phyloP scores from a whole-genome alignment of 208 protist species.

The Crithidia expoeki region DNA sequence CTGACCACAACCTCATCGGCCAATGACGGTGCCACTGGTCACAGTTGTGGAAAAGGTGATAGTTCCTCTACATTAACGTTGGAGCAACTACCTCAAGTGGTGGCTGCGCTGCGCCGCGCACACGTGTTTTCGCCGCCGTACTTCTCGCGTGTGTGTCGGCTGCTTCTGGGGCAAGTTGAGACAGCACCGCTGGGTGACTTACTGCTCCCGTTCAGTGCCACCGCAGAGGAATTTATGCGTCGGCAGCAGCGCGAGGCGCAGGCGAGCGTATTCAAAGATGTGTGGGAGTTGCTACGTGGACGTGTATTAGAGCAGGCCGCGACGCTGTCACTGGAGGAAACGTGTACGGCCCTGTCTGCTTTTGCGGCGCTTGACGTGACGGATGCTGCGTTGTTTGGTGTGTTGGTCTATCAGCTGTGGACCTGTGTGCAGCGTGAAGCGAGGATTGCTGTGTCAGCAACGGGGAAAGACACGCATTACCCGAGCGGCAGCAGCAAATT shows the following conservation, averaged over 20 bases:
- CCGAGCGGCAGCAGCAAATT: neutral
- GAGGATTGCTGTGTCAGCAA: neutral
- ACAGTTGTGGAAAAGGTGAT: no score
- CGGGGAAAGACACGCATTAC: no score
- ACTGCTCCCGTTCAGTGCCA: constrained; percentile 58
- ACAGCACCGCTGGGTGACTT: constrained; percentile 43
- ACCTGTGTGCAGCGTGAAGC: constrained; percentile 21
- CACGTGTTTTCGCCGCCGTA: constrained; percentile 67
- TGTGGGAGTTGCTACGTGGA: constrained; percentile 74
- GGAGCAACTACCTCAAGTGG: constrained; percentile 40
- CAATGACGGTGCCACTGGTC: neutral
- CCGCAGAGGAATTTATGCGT: constrained; percentile 73
- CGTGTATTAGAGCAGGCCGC: constrained; percentile 53
- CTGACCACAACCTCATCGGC: neutral
- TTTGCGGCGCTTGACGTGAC: constrained; percentile 76
- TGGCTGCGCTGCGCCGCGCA: constrained; percentile 46
- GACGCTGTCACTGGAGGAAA: constrained; percentile 33
- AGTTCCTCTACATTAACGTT: constrained; percentile 28
- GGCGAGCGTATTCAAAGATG: constrained; percentile 72
- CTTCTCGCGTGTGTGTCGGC: constrained; percentile 72
- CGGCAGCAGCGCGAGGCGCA: constrained; percentile 44
- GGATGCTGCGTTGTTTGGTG: constrained; percentile 64
- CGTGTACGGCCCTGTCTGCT: constrained; percentile 59
- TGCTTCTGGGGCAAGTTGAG: constrained; percentile 71
- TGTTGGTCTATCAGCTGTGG: constrained; percentile 65